Conservation (phyloP, 2,329 filamentous ascomycete species). For the Curvularia lunata region DNA sequence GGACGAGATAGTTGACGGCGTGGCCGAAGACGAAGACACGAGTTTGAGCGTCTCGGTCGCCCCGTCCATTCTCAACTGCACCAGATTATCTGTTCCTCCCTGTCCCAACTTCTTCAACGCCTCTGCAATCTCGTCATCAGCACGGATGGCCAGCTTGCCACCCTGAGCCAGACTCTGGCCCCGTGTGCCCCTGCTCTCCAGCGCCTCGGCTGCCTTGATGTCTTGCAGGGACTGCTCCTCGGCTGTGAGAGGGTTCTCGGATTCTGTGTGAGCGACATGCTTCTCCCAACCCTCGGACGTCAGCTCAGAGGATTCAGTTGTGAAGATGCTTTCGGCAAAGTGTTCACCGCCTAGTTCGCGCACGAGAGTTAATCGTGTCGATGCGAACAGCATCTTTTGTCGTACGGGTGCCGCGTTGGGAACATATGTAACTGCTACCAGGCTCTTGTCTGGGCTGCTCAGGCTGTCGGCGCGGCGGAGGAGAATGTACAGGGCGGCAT, state of each 20-base stretch:
- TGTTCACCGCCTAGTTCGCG: slow-evolving; percentile 79
- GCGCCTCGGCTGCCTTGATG: slow-evolving; percentile 76
- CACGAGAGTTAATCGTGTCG: slow-evolving; percentile 75
- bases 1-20: slow-evolving; percentile 64
- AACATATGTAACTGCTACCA: slow-evolving; percentile 78
- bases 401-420: slow-evolving; percentile 79
- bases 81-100: slow-evolving; percentile 57
- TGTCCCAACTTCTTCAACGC: slow-evolving; percentile 66
- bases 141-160: slow-evolving; percentile 56
- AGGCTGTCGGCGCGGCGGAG: slow-evolving; percentile 68
- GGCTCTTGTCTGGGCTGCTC: slow-evolving; percentile 46
- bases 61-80: slow-evolving; percentile 77
- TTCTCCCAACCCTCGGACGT: slow-evolving; percentile 72
- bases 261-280: slow-evolving; percentile 70
- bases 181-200: slow-evolving; percentile 73
- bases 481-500: slow-evolving; percentile 75
- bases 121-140: slow-evolving; percentile 67
- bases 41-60: slow-evolving; percentile 73
- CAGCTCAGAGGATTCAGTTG: slow-evolving; percentile 72
- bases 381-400: slow-evolving; percentile 86
- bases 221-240: slow-evolving; percentile 75
- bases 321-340: slow-evolving; percentile 78
- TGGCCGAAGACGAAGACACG: slow-evolving; percentile 59
- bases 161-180: slow-evolving; percentile 50
- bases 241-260: slow-evolving; percentile 74